Evolutionary conservation across 768 basidiomycete genomes (phyloP).

Genomic region (Dacryopinax primogenitus): DNA sequence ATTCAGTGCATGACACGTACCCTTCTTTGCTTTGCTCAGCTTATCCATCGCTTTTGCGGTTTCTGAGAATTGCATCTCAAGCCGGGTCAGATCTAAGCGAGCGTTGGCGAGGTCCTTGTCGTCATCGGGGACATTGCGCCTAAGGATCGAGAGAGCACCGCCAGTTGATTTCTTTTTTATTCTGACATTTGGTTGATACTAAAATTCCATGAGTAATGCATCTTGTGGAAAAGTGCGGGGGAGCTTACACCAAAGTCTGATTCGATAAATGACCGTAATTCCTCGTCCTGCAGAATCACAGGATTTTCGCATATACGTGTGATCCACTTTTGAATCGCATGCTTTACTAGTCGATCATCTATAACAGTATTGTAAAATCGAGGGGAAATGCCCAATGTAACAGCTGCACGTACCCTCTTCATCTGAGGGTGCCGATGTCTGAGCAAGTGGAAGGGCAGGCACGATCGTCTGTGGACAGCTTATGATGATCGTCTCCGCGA

Average conservation of each 20-base stretch:
- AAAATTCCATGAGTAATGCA: neutral
- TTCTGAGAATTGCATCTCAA: constrained; percentile 87
- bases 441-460: constrained; percentile 87
- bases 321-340: constrained; percentile 92
- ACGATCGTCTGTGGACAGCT: constrained; percentile 94
- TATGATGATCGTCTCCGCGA: constrained; percentile 78
- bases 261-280: constrained; percentile 87
- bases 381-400: neutral
- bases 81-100: constrained; percentile 78
- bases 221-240: neutral
- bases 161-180: constrained; percentile 52
- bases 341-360: constrained; percentile 88
- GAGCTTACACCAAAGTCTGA: constrained; percentile 73
- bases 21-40: constrained; percentile 63
- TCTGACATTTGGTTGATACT: constrained; percentile 68
- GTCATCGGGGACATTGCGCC: constrained; percentile 77
- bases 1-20: constrained; percentile 33
- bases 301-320: constrained; percentile 85
- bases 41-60: constrained; percentile 84
- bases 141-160: constrained; percentile 63
- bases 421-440: constrained; percentile 92
- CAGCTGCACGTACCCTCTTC: constrained; percentile 54
- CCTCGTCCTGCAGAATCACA: constrained; percentile 79
- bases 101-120: constrained; percentile 86
- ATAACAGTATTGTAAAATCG: constrained; percentile 9